Percentiles rank a stretch among this genome's conserved stretches.
Conservation (phyloP, 768 basidiomycete species). For the Mycena olivaceomarginata region DNA sequence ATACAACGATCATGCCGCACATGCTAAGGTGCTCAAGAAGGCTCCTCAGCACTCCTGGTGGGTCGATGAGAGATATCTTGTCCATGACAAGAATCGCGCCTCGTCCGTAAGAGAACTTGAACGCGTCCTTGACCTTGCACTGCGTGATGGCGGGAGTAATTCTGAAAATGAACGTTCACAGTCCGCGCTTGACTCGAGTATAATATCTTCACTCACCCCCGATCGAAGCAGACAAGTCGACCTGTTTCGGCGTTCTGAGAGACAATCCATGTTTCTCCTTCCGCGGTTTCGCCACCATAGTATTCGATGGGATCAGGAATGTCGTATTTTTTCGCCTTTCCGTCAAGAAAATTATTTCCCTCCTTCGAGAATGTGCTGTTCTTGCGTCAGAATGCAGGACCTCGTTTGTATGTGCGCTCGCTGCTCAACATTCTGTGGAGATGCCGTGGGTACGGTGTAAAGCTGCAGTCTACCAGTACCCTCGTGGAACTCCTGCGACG, state of each 20-base stretch:
- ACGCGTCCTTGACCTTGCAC: too few relatives aligned
- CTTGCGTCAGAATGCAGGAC: slow-evolving; percentile 48
- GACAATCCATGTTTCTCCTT: slow-evolving; percentile 53
- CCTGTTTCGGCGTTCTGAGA: slow-evolving; percentile 50
- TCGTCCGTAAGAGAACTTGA: too few relatives aligned
- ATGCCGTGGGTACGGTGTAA: too few relatives aligned
- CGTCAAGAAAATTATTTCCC: slow-evolving; percentile 55
- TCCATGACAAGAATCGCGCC: too few relatives aligned
- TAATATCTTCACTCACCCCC: slow-evolving; percentile 2
- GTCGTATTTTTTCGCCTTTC: slow-evolving; percentile 46
- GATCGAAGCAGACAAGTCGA: slow-evolving; percentile 36
- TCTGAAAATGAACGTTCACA: not conserved
- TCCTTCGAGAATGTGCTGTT: slow-evolving; percentile 53
- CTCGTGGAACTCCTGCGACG: too few relatives aligned
- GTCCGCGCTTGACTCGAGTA: too few relatives aligned
- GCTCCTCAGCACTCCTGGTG: too few relatives aligned
- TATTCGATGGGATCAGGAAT: slow-evolving; percentile 50
- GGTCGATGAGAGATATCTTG: too few relatives aligned
- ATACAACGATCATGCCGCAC: too few relatives aligned
- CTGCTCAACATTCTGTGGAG: slow-evolving; percentile 31
- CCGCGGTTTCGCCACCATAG: slow-evolving; percentile 22
- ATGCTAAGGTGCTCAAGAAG: too few relatives aligned
- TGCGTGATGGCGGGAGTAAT: slow-evolving; percentile 44
- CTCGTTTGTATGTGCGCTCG: slow-evolving; percentile 49
- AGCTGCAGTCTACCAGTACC: too few relatives aligned